phyloP scores from a whole-genome alignment of 306 rosid genomes.

The Carpinus fangiana region DNA sequence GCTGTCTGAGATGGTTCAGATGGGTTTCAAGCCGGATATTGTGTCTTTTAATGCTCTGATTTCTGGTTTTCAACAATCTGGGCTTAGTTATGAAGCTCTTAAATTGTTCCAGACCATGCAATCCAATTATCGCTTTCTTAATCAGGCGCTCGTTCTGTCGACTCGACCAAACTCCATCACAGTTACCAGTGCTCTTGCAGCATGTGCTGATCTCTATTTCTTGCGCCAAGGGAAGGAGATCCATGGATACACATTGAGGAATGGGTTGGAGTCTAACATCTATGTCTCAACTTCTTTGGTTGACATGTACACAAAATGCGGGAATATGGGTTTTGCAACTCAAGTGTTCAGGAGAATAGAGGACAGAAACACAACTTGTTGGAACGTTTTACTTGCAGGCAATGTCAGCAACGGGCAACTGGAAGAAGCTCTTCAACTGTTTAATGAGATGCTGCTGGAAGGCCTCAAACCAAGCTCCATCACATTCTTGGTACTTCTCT shows the following conservation, averaged over 20 bases:
- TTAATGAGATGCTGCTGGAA: conserved; percentile 38
- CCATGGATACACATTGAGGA: conserved; percentile 45
- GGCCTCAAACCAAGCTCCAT: conserved; percentile 37
- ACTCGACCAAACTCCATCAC: conserved; percentile 35
- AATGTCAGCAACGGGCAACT: conserved; percentile 26
- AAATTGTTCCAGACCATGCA: conserved; percentile 37
- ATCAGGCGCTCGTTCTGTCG: conserved; percentile 8
- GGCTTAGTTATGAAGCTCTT: conserved; percentile 48
- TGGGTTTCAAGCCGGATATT: conserved; percentile 33
- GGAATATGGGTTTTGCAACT: conserved; percentile 26
- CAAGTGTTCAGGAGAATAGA: conserved; percentile 27
- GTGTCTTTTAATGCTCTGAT: conserved; percentile 41
- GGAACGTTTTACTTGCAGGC: conserved; percentile 52
- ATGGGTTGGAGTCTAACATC: conserved; percentile 32
- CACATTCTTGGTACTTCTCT: conserved; percentile 36
- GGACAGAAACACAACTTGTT: conserved; percentile 36
- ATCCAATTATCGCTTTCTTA: conserved; percentile 19
- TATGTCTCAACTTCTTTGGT: conserved; percentile 37
- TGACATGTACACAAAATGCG: conserved; percentile 41
- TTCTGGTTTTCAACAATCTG: conserved; percentile 54
- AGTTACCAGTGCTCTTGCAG: conserved; percentile 41
- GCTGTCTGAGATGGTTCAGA: conserved; percentile 40
- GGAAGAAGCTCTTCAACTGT: conserved; percentile 34
- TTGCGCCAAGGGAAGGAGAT: conserved; percentile 46
- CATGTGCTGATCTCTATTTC: conserved; percentile 44